Evolutionary conservation across 805 yeast species (phyloP).

Genomic region (Debaryomyces hansenii): DNA sequence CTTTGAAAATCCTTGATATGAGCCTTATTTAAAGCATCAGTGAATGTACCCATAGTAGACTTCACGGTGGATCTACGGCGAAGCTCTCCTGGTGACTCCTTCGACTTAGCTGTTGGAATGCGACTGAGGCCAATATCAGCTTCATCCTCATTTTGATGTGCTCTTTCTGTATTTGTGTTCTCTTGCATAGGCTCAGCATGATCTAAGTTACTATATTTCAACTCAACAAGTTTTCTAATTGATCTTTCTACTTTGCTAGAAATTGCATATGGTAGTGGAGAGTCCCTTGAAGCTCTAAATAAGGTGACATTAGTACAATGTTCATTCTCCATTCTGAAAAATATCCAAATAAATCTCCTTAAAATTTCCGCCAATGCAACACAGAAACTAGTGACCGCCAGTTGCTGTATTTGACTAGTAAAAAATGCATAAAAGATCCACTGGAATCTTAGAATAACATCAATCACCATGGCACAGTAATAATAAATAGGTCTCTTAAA

Average conservation of each 20-base stretch:
- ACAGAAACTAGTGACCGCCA: constrained; percentile 80
- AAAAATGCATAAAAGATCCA: constrained; percentile 91
- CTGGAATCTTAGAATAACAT: constrained; percentile 77
- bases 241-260: constrained; percentile 34
- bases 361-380: constrained; percentile 80
- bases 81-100: constrained; percentile 8
- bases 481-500: constrained; percentile 52
- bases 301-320: constrained; percentile 87
- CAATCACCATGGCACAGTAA: constrained; percentile 70
- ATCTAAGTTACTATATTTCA: constrained; percentile 20
- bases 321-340: constrained; percentile 94
- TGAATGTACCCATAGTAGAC: constrained; percentile 44
- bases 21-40: constrained; percentile 65
- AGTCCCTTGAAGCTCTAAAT: constrained; percentile 84
- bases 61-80: constrained; percentile 30
- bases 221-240: constrained; percentile 34
- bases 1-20: constrained; percentile 87
- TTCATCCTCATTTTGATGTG: constrained; percentile 9
- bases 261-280: constrained; percentile 76
- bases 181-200: not conserved
- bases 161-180: not conserved
- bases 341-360: constrained; percentile 86
- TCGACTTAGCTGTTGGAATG: not conserved
- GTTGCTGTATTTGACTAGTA: constrained; percentile 75
- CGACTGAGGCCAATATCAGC: constrained; percentile 11